A percentile compares a stretch with the other conserved stretches of the same genome.
These are phyloP conservation scores for Geosmithia flava DNA, from an alignment of 2,329 filamentous ascomycete species.

Conservation along the genomic window DNA sequence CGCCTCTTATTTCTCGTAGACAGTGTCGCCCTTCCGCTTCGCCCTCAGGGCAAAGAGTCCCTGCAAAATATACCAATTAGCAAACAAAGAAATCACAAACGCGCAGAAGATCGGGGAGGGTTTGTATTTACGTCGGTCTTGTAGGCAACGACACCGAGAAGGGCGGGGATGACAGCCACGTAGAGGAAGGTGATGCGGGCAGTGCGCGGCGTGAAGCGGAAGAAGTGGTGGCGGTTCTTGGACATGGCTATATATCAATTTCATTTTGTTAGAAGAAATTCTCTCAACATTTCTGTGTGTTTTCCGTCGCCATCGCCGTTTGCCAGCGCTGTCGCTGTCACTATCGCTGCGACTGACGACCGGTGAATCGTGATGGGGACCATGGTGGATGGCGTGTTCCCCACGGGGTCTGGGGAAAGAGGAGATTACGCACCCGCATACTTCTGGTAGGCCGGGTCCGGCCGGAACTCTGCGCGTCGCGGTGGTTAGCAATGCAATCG, in stretches of 20 bases:
- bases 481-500: slow-evolving; percentile 11
- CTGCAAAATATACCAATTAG: slow-evolving; percentile 29
- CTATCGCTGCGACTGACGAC: slow-evolving; percentile 11
- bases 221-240: slow-evolving; percentile 81
- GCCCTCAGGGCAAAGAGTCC: slow-evolving; percentile 77
- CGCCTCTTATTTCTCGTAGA: slow-evolving; percentile 57
- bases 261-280: neutral
- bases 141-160: slow-evolving; percentile 62
- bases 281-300: neutral
- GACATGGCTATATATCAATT: slow-evolving; percentile 53
- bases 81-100: neutral
- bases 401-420: slow-evolving; percentile 6
- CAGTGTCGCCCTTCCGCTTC: slow-evolving; percentile 79
- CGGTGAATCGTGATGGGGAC: slow-evolving; percentile 2
- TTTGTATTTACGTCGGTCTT: slow-evolving; percentile 68
- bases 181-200: slow-evolving; percentile 72
- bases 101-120: neutral
- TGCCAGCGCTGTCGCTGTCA: neutral
- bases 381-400: slow-evolving; percentile 9
- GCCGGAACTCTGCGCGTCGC: slow-evolving; percentile 21
- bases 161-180: slow-evolving; percentile 56
- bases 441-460: slow-evolving; percentile 28
- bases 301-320: no score
- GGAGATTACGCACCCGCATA: slow-evolving; percentile 16
- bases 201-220: slow-evolving; percentile 81